phyloP scores from a whole-genome alignment of 768 basidiomycete species.

The Lentinus tigrinus region DNA sequence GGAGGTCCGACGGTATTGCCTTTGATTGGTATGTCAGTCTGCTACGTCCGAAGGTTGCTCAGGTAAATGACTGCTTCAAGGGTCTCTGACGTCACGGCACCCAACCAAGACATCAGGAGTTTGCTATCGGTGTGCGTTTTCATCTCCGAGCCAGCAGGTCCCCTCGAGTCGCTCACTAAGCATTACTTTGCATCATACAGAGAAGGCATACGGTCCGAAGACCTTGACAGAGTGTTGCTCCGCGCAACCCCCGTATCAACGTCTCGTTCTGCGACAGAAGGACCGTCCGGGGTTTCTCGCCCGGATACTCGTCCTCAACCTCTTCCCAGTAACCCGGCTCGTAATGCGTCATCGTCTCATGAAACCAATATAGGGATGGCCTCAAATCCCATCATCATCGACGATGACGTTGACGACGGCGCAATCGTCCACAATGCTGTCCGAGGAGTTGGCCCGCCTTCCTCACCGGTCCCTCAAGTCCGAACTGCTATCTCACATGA shows the following conservation, averaged over 20 bases:
- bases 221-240: slow-evolving; percentile 12
- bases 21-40: slow-evolving; percentile 18
- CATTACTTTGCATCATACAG: not conserved
- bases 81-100: slow-evolving; percentile 12
- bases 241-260: not conserved
- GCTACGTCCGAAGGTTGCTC: not conserved
- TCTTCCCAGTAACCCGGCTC: too few relatives aligned
- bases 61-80: not conserved
- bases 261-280: not conserved
- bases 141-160: too few relatives aligned
- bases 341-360: not conserved
- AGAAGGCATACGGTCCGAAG: slow-evolving; percentile 10
- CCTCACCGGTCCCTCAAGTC: not conserved
- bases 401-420: slow-evolving; percentile 3
- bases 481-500: too few relatives aligned
- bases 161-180: too few relatives aligned
- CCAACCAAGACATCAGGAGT: slow-evolving; percentile 3
- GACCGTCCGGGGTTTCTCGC: not conserved
- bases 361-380: not conserved
- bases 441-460: too few relatives aligned
- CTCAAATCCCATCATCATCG: slow-evolving; percentile 10
- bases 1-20: slow-evolving; percentile 16
- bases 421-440: not conserved
- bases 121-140: slow-evolving; percentile 15
- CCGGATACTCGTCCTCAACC: not conserved